Evolutionary conservation across 2,329 filamentous ascomycete species (phyloP), one percentile per base, ranked within the genome.

Genomic region (Pseudogymnoascus sp.): DNA sequence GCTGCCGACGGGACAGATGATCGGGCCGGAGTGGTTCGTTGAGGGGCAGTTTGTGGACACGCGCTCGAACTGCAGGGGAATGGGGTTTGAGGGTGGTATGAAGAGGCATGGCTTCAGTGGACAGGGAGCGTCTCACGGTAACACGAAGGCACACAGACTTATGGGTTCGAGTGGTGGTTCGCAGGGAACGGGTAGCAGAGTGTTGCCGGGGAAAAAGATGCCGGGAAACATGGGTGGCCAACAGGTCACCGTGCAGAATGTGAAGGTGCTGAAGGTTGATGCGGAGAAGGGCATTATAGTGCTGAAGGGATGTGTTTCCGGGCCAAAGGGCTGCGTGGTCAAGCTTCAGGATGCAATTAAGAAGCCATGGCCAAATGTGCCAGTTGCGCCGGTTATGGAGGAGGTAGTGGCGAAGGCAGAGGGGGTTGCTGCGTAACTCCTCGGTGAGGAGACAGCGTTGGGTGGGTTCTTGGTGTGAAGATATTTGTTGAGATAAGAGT

Each of bases 141-240:
- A 95, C 78, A 97, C 92, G 72, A 86, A 92, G 78, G 92, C 91
- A 72, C 94, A 99, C 82, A 85, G 94, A 72, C 90, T 90, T 28
- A 90, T 97, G 78, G 94, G 94, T 81, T 93, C 91, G 35, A 83
- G 88, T 6, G 94, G 94, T 74, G 91, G 89, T 64, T 90, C 89
- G 69, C 94, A 99, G 77, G 94, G 94, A 67, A 87, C 89, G 73
- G 94, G 94, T 78, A 95, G 91, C 66, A 86, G 94, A 77, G 93
- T 99, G 23, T 80, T 92, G 72, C 94, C 94, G 0, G 94, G 94
- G 64, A 99, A 99, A 85, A 94, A 92, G 79, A 99, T 99, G 94
- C 86, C 94, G 3, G 94, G 94, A 62, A 86, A 91, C 64, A 97
- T 99, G 94, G 94, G 94, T 66, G 90, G 89, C 67, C 84, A 96